Evolutionary conservation across 2,329 filamentous ascomycete species (phyloP).

Genomic region (Capronia americana): DNA sequence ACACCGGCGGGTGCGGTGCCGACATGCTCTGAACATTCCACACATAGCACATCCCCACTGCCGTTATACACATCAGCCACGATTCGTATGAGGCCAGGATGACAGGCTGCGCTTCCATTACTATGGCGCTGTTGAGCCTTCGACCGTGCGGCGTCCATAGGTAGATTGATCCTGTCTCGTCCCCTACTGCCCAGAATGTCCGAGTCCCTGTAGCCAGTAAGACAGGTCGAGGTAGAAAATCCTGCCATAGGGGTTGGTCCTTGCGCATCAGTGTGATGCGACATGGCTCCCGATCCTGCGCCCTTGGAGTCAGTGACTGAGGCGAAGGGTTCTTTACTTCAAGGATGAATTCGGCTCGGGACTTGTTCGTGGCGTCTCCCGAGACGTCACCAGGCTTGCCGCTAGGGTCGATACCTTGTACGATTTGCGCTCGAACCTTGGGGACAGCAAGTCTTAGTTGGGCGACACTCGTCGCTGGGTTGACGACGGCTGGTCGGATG

Average conservation of each 20-base stretch:
- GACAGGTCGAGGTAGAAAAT: conserved; percentile 84
- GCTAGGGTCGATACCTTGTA: conserved; percentile 73
- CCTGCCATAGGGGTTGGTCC: conserved; percentile 86
- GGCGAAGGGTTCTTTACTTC: conserved; percentile 83
- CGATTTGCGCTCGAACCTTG: conserved; percentile 79
- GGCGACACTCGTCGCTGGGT: conserved; percentile 78
- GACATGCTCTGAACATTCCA: conserved; percentile 88
- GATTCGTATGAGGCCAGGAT: conserved; percentile 88
- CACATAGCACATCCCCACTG: conserved; percentile 86
- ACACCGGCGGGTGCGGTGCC: conserved; percentile 87
- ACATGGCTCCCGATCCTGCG: conserved; percentile 77
- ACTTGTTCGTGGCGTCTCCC: conserved; percentile 52
- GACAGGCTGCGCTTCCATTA: conserved; percentile 90
- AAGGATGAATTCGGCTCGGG: conserved; percentile 75
- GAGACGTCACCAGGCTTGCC: conserved; percentile 51
- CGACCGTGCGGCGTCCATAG: conserved; percentile 92
- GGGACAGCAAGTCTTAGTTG: conserved; percentile 88
- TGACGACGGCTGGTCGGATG: conserved; percentile 84
- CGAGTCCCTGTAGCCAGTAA: conserved; percentile 90
- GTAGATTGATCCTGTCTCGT: conserved; percentile 89
- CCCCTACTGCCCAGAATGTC: conserved; percentile 89
- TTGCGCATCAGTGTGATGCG: conserved; percentile 82
- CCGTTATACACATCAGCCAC: conserved; percentile 88
- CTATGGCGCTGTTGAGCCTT: conserved; percentile 79
- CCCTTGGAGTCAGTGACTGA: conserved; percentile 64